Percentiles rank a stretch among this genome's conserved stretches.
Conservation (phyloP, 2,329 filamentous ascomycete species). For the Fusarium sacchari region DNA sequence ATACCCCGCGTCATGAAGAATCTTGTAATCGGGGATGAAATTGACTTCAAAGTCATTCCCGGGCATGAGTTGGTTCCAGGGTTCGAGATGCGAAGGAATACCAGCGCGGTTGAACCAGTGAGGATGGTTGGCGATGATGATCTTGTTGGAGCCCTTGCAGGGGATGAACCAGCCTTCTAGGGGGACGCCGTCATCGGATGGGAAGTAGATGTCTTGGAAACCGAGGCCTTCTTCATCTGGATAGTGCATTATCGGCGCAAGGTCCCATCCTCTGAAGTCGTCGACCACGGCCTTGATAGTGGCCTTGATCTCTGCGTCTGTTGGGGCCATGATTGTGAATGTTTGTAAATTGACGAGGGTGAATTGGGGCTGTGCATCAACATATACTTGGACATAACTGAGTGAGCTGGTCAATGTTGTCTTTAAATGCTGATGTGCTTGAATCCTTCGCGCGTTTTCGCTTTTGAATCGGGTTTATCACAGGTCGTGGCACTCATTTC, state of each 20-base stretch:
- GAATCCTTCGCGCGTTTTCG: neutral
- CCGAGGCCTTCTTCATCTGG: slow-evolving; percentile 15
- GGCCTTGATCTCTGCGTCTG: slow-evolving; percentile 6
- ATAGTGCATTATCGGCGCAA: slow-evolving; percentile 22
- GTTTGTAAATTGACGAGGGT: neutral
- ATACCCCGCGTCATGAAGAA: slow-evolving; percentile 25
- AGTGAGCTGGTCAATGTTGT: neutral
- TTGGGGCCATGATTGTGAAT: neutral
- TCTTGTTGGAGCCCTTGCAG: slow-evolving; percentile 13
- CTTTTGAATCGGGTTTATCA: neutral
- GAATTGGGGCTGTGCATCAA: neutral
- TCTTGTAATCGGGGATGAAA: slow-evolving; percentile 32
- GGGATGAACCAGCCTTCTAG: slow-evolving; percentile 32
- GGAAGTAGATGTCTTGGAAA: slow-evolving; percentile 27
- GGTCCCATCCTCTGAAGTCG: slow-evolving; percentile 26
- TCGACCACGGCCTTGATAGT: slow-evolving; percentile 13
- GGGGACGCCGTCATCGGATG: slow-evolving; percentile 18
- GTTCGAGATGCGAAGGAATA: slow-evolving; percentile 13
- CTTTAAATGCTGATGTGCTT: neutral
- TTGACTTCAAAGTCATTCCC: slow-evolving; percentile 32
- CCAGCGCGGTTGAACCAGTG: slow-evolving; percentile 33
- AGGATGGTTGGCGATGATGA: slow-evolving; percentile 33
- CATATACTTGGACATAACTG: neutral
- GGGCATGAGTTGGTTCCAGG: slow-evolving; percentile 20
- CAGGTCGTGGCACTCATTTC: neutral